A percentile compares a stretch with the other conserved stretches of the same genome.
phyloP scores from a whole-genome alignment of 805 yeast species.

The Wickerhamomyces kurtzmanii region DNA sequence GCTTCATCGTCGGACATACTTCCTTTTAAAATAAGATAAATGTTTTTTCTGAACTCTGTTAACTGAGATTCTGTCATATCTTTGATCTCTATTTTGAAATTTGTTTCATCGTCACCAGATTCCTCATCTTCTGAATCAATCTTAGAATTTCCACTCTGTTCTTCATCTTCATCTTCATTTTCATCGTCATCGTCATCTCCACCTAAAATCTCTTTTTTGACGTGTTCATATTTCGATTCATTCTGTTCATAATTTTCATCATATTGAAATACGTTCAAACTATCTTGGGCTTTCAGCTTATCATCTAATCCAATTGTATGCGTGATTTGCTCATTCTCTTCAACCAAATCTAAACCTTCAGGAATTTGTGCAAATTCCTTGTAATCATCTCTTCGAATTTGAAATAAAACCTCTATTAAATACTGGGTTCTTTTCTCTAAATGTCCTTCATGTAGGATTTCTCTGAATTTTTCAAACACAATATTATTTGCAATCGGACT shows the following conservation, averaged over 20 bases:
- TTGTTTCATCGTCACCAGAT: conserved; percentile 6
- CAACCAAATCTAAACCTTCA: conserved; percentile 48
- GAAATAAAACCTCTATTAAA: conserved; percentile 41
- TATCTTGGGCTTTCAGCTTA: conserved; percentile 31
- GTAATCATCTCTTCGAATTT: conserved; percentile 34
- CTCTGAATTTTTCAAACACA: conserved; percentile 51
- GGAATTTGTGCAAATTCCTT: conserved; percentile 27
- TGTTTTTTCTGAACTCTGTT: conserved; percentile 59
- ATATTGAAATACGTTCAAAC: conserved; percentile 37
- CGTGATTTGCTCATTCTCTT: conserved; percentile 48
- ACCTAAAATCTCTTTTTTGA: conserved; percentile 16
- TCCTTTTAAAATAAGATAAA: conserved; percentile 79
- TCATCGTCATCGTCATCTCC: conserved; percentile 30
- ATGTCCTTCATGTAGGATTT: conserved; percentile 45
- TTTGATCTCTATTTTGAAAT: conserved; percentile 19
- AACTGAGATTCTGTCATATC: conserved; percentile 66
- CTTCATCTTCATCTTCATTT: conserved; percentile 31
- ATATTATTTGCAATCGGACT: conserved; percentile 34
- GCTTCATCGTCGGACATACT: conserved; percentile 91
- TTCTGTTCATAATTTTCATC: conserved; percentile 40
- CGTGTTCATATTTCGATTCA: conserved; percentile 35
- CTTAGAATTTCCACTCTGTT: conserved; percentile 19
- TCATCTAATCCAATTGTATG: conserved; percentile 51
- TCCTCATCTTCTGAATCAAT: conserved; percentile 5
- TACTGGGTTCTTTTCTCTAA: conserved; percentile 32